These are phyloP conservation scores for Adansonia digitata DNA, from an alignment of 345 rosid species.

Conservation along the genomic window DNA sequence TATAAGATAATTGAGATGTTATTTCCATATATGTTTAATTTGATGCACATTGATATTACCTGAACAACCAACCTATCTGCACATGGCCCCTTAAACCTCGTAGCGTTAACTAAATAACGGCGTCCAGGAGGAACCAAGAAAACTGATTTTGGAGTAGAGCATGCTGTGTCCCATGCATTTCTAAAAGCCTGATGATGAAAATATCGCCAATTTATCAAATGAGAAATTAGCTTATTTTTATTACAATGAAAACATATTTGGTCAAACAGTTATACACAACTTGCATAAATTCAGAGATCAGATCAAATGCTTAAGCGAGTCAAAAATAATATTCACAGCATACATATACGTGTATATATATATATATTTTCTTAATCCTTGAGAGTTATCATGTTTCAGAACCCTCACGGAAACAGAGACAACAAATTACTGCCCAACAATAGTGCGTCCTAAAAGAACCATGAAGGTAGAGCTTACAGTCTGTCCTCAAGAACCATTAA, in stretches of 20 bases:
- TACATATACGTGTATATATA: not conserved
- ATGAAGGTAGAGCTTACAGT: not conserved
- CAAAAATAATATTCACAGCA: not conserved
- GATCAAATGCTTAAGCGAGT: not conserved
- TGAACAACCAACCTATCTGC: slow-evolving; percentile 61
- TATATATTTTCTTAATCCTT: not conserved
- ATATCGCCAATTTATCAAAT: not conserved
- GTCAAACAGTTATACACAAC: not conserved
- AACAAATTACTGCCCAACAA: not conserved
- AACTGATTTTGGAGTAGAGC: slow-evolving; percentile 59
- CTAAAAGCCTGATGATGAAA: slow-evolving; percentile 52
- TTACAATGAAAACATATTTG: not conserved
- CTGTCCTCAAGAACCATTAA: not conserved
- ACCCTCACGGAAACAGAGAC: not conserved
- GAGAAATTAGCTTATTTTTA: not conserved
- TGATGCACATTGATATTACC: slow-evolving; percentile 33
- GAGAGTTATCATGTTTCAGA: not conserved
- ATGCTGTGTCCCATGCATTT: slow-evolving; percentile 73
- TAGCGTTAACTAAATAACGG: slow-evolving; percentile 70
- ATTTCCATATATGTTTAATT: not conserved
- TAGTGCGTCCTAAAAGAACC: not conserved
- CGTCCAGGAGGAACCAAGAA: slow-evolving; percentile 75
- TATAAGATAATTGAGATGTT: not conserved
- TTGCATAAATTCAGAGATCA: not conserved
- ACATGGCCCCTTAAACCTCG: slow-evolving; percentile 85